Percentiles rank a stretch among this genome's conserved stretches.
Conservation (phyloP, 192 early-diverging fungal genomes). For the Coemansia sp. region DNA sequence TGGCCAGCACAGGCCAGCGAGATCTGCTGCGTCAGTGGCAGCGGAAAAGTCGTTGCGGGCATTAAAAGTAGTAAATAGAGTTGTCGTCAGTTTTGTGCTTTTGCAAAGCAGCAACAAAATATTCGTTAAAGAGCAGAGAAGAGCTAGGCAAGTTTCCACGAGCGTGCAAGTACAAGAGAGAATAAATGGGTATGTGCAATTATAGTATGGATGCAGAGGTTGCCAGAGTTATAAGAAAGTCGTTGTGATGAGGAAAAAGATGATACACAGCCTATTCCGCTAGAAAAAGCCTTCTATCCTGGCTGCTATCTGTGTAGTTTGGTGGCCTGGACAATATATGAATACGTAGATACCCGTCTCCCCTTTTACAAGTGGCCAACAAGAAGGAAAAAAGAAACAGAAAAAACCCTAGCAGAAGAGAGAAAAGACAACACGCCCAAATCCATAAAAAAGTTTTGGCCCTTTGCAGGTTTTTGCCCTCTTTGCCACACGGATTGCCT, state of each 20-base stretch:
- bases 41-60: slow-evolving; percentile 31
- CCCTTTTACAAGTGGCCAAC: background rate
- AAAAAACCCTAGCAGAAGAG: background rate
- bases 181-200: slow-evolving; percentile 5
- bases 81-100: slow-evolving; percentile 14
- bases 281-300: too few relatives aligned
- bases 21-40: slow-evolving; percentile 51
- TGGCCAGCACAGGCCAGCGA: slow-evolving; percentile 88
- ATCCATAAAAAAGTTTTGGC: background rate
- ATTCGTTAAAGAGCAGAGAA: background rate
- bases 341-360: too few relatives aligned
- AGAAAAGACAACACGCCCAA: background rate
- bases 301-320: too few relatives aligned
- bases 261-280: too few relatives aligned
- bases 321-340: too few relatives aligned
- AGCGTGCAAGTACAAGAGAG: slow-evolving; percentile 3
- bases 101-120: background rate
- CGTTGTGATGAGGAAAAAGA: background rate
- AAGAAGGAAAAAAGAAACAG: slow-evolving; percentile 9
- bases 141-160: background rate
- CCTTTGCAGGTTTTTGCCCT: too few relatives aligned
- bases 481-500: background rate
- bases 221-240: background rate
- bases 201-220: slow-evolving; percentile 2
- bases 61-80: slow-evolving; percentile 11